Evolutionary conservation across 257 asterid species (phyloP).

Genomic region (Fraxinus pennsylvanica): DNA sequence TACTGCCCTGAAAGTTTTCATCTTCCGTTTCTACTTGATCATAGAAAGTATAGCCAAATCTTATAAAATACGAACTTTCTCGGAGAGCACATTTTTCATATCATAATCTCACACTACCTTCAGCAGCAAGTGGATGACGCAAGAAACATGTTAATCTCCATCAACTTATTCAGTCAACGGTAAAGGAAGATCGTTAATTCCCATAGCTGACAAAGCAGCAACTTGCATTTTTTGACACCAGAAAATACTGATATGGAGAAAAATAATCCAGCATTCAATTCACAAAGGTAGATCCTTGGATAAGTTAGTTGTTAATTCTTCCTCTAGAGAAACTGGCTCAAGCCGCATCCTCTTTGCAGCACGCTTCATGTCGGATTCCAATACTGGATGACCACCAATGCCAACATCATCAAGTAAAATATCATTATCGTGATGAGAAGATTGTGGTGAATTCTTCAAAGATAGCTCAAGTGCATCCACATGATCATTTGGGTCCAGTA

Average conservation of each 20-base stretch:
- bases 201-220: not conserved
- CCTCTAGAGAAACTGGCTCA: conserved; percentile 31
- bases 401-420: conserved; percentile 11
- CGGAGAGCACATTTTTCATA: not conserved
- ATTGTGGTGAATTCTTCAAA: conserved; percentile 2
- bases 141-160: not conserved
- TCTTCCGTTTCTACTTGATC: not conserved
- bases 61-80: too few relatives aligned
- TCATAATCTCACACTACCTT: not conserved
- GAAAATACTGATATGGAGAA: not conserved
- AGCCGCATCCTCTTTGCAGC: conserved; percentile 61
- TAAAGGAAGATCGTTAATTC: not conserved
- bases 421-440: conserved; percentile 7
- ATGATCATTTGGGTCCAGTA: not conserved
- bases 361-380: conserved; percentile 39
- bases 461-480: not conserved
- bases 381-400: conserved; percentile 12
- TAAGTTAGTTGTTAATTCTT: conserved; percentile 32
- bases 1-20: too few relatives aligned
- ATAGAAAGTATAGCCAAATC: not conserved
- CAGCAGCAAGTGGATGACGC: not conserved
- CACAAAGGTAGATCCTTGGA: conserved; percentile 49
- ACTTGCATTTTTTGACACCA: not conserved
- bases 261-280: not conserved
- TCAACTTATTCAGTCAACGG: not conserved